Base-by-base conservation (phyloP, 169 alveolate genomes). In the Fabrea salina region DNA sequence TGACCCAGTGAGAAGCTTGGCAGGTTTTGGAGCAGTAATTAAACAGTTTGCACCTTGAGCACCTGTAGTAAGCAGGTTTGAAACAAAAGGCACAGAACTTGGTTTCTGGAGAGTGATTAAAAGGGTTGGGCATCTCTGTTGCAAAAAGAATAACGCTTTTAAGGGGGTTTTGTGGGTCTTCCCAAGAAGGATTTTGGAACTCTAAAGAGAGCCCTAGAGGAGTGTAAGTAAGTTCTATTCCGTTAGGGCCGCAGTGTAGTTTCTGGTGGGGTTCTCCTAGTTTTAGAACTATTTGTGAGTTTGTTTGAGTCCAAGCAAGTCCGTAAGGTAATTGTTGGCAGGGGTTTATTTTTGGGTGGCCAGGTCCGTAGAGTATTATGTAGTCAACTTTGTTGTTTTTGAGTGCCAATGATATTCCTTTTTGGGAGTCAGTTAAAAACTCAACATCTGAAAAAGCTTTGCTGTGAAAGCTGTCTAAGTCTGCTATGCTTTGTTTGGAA, bases 201-300 rank as follows among this genome's bases (percentile, higher is more conserved):
- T 64, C 75, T 16, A 64, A 16, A 64, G 47, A 22, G 13, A 64
- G 54, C 37, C 75, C 75, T 19, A 64, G 30, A 6, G 57, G 5
- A 4, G 27, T 5, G 6, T 64, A 64, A 1, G 75, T 64, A 56
- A 64, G 35, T 30, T 64, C 75, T 33, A 64, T 64, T 2, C 75
- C 75, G 16, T 39, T 19, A 37, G 1, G 30, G 13, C 33, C 41
- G 16, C 57, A 64, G 5, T 37, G 16, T 33, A 56, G 16, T 64
- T 64, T 64, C 30, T 64, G 35, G 30, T 64, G 57, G 19, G 75
- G 75, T 41, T 64, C 75, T 37, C 75, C 75, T 33, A 64, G 19
- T 4, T 56, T 25, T 11, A 33, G 16, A 19, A 64, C 54, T 39
- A 64, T 64, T 32, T 64, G 30, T 32, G 54, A 32, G 54, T 64